Evolutionary conservation across 495 filamentous ascomycete genomes (phyloP).

Genomic region (Friedmanniomyces simplex): DNA sequence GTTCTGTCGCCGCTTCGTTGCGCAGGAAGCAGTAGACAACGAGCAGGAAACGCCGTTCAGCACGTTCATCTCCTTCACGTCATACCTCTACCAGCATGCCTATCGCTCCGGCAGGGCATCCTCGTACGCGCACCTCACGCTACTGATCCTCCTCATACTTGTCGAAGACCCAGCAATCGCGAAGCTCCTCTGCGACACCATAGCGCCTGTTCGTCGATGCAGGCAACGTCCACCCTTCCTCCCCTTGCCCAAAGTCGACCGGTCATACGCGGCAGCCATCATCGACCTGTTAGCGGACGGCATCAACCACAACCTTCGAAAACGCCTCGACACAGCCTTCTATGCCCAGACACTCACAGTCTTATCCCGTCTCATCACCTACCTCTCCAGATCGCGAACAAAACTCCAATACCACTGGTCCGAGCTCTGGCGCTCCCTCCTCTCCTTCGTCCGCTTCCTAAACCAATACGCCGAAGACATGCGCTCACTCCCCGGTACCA

Average conservation of each 20-base stretch:
- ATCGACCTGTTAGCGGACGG: slow-evolving; percentile 81
- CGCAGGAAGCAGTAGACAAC: slow-evolving; percentile 45
- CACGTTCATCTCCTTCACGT: slow-evolving; percentile 76
- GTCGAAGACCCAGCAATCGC: slow-evolving; percentile 78
- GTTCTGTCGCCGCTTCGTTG: slow-evolving; percentile 77
- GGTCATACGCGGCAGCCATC: slow-evolving; percentile 52
- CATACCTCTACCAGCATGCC: slow-evolving; percentile 88
- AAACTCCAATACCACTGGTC: slow-evolving; percentile 74
- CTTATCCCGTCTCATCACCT: slow-evolving; percentile 44
- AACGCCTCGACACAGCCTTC: slow-evolving; percentile 70
- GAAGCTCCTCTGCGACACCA: slow-evolving; percentile 74
- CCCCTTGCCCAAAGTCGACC: slow-evolving; percentile 58
- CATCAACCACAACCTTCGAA: slow-evolving; percentile 86
- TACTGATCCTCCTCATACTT: slow-evolving; percentile 75
- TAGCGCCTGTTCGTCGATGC: slow-evolving; percentile 68
- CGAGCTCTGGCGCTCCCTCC: slow-evolving; percentile 81
- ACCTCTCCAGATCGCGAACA: slow-evolving; percentile 49
- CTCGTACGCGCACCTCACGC: slow-evolving; percentile 69
- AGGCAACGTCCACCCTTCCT: slow-evolving; percentile 82
- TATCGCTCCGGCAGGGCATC: slow-evolving; percentile 68
- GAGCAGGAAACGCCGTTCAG: slow-evolving; percentile 66
- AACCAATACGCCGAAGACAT: slow-evolving; percentile 74
- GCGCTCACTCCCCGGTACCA: slow-evolving; percentile 46
- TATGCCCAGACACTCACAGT: slow-evolving; percentile 46
- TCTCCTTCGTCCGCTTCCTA: slow-evolving; percentile 84